Evolutionary conservation across 2,329 filamentous ascomycete species (phyloP).

Genomic region (Neospermospora avenae): DNA sequence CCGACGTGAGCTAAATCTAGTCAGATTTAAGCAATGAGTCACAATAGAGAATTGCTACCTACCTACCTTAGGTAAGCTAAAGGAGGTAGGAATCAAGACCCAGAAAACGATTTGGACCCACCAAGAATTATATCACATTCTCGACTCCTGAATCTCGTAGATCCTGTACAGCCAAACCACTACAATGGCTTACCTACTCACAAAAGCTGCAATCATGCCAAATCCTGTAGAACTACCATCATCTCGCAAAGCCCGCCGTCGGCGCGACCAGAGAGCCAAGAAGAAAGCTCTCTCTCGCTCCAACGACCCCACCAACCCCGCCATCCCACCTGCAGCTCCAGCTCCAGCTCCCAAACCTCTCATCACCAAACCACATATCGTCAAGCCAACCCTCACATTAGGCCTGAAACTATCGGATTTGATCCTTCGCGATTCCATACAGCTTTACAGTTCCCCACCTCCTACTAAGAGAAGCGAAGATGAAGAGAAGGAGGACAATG

Average conservation of each 20-base stretch:
- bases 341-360: neutral
- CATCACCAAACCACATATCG: neutral
- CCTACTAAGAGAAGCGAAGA: neutral
- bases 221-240: neutral
- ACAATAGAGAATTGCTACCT: neutral
- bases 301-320: neutral
- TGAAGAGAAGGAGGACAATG: neutral
- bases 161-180: neutral
- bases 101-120: neutral
- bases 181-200: neutral
- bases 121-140: neutral
- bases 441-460: neutral
- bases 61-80: neutral
- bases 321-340: neutral
- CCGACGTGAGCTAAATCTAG: neutral
- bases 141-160: neutral
- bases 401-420: neutral
- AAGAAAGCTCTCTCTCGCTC: neutral
- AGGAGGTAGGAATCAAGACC: too few relatives aligned
- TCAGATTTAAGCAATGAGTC: neutral
- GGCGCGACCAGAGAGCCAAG: neutral
- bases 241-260: neutral
- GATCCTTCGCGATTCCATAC: neutral
- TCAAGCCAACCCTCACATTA: neutral
- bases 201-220: neutral